Conservation (phyloP, 768 basidiomycete genomes). For the Leccinum subgranulosum region DNA sequence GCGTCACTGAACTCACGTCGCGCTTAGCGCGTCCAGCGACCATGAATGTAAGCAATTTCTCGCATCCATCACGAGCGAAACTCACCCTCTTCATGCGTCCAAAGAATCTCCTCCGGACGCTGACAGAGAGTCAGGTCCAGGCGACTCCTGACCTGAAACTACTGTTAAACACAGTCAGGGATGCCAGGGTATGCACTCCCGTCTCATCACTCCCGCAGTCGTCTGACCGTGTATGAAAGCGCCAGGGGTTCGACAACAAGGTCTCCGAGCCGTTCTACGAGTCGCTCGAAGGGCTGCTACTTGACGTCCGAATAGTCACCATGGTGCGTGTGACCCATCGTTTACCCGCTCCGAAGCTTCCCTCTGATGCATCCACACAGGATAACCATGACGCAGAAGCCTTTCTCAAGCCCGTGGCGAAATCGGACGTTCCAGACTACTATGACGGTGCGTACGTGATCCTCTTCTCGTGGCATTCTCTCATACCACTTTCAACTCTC, state of each 20-base stretch:
- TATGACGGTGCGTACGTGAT: slow-evolving; percentile 65
- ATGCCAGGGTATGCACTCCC: slow-evolving; percentile 68
- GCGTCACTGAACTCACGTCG: slow-evolving; percentile 27
- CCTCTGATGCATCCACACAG: slow-evolving; percentile 37
- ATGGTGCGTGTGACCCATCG: slow-evolving; percentile 43
- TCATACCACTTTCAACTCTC: background rate
- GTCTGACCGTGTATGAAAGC: slow-evolving; percentile 33
- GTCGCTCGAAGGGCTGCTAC: slow-evolving; percentile 82
- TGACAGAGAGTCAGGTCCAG: slow-evolving; percentile 75
- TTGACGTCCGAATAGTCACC: slow-evolving; percentile 77
- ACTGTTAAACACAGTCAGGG: slow-evolving; percentile 82
- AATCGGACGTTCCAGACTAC: slow-evolving; percentile 89
- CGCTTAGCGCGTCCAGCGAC: slow-evolving; percentile 27
- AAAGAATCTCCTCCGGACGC: slow-evolving; percentile 86
- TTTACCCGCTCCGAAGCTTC: slow-evolving; percentile 22
- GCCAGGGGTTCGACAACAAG: slow-evolving; percentile 58
- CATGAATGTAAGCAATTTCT: slow-evolving; percentile 23
- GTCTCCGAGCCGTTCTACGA: slow-evolving; percentile 90
- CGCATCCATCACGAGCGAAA: background rate
- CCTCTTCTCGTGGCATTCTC: background rate
- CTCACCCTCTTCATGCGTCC: background rate
- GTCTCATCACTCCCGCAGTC: slow-evolving; percentile 9
- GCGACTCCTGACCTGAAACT: slow-evolving; percentile 70
- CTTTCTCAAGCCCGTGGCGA: slow-evolving; percentile 91
- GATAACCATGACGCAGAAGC: slow-evolving; percentile 90